Base-by-base conservation (phyloP, 2,329 filamentous ascomycete species). In the Alternaria consortialis region DNA sequence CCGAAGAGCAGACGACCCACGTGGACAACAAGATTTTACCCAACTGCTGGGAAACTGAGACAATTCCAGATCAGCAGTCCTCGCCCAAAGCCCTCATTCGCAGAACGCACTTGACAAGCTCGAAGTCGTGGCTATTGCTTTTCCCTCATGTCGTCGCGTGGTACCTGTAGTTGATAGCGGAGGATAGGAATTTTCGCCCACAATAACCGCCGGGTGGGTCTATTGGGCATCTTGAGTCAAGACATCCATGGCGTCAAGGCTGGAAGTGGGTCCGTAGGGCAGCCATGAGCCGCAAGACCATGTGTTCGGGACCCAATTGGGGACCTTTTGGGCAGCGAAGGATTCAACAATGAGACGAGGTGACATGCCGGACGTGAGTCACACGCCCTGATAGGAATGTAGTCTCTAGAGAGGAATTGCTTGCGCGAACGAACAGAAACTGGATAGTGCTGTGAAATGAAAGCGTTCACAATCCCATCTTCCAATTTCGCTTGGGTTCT, bases 261-360 rank as follows among this genome's bases (percentile, higher is more conserved):
- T 58, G 63, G 43, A 68, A 52, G 70, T 72, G 70, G 70, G 65
- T 55, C 68, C 60, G 62, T 70, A 71, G 64, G 70, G 70, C 70
- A 71, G 67, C 65, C 54, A 68, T 69, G 68, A 70, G 67, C 67
- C 66, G 62, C 66, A 64, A 62, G 56, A 52, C 50, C 53, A 48
- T 54, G 56, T 56, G 53, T 34, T 53, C 46, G 70, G 68, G 69
- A 70, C 67, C 70, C 70, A 71, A 72, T 67, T 58, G 69, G 56
- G 61, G 50, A 42, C 32, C 15, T 42, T 63, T 72, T 65, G 68
- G 70, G 70, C 70, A 67, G 68, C 70, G 64, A 71, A 65, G 58
- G 57, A 57, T 53, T 56, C 50, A 56, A 50, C 40, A 34, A 47
- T 53, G 53, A 50, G 47, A 50, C 56, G 25, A 37, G 40, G 47